These are phyloP conservation scores for Thermothelomyces thermophilus DNA, from an alignment of 2,329 filamentous ascomycete species.

Conservation along the genomic window DNA sequence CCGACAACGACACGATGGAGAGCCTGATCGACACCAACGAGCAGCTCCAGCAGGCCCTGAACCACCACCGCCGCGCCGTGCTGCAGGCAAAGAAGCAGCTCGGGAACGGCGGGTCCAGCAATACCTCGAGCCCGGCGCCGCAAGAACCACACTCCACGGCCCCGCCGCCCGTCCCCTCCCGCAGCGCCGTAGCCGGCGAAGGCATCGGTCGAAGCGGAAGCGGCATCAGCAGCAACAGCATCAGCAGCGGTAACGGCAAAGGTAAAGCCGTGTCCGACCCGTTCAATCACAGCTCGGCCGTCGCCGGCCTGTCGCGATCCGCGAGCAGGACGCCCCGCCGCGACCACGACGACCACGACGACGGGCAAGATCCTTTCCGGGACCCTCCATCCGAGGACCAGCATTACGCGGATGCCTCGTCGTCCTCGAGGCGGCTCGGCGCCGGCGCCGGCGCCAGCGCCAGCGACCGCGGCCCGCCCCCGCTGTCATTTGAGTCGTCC, in stretches of 20 bases:
- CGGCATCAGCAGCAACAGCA: not conserved
- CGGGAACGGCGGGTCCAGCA: conserved; percentile 27
- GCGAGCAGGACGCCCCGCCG: conserved; percentile 17
- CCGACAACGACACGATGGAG: conserved; percentile 91
- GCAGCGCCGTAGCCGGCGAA: conserved; percentile 18
- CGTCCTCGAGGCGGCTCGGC: conserved; percentile 3
- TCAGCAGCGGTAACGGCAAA: conserved; percentile 29
- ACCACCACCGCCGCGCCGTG: conserved; percentile 76
- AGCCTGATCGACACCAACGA: conserved; percentile 93
- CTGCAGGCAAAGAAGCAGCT: conserved; percentile 54
- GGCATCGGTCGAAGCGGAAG: not conserved
- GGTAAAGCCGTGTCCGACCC: conserved; percentile 9
- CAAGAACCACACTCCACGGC: conserved; percentile 18
- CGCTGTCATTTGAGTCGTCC: conserved; percentile 19
- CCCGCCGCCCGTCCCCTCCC: conserved; percentile 11
- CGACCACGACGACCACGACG: conserved; percentile 21
- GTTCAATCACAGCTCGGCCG: conserved; percentile 1
- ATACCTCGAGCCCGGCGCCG: conserved; percentile 25
- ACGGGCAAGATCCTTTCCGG: conserved; percentile 29
- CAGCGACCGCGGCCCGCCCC: conserved; percentile 19
- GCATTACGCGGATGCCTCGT: not conserved
- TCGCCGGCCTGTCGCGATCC: conserved; percentile 18
- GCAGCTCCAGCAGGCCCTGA: conserved; percentile 74
- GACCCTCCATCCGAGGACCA: conserved; percentile 27
- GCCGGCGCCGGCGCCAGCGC: not conserved